Conservation (phyloP, 2,329 filamentous ascomycete genomes). For the Colletotrichum sp. region DNA sequence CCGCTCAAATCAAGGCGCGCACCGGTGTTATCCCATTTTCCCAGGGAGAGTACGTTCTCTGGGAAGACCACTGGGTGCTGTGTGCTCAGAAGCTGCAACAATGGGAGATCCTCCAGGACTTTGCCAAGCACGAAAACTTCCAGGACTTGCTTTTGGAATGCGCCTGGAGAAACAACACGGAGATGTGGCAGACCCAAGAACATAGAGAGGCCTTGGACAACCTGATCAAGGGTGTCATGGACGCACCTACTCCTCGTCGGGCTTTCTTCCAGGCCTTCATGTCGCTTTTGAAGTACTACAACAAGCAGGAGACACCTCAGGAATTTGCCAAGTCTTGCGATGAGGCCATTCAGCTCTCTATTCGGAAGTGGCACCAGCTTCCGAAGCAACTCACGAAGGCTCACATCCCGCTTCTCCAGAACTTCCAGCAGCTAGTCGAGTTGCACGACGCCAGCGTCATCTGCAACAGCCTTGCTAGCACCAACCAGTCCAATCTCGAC, state of each 20-base stretch:
- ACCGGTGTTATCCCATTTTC: slow-evolving; percentile 97
- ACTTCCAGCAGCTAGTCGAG: slow-evolving; percentile 98
- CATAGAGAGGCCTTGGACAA: slow-evolving; percentile 89
- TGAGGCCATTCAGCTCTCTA: slow-evolving; percentile 95
- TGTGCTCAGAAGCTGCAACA: slow-evolving; percentile 98
- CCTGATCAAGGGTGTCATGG: slow-evolving; percentile 96
- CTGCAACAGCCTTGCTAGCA: slow-evolving; percentile 86
- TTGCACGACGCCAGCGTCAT: slow-evolving; percentile 97
- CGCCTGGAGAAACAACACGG: slow-evolving; percentile 92
- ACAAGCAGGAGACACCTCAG: slow-evolving; percentile 77
- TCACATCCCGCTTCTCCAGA: slow-evolving; percentile 92
- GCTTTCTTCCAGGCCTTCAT: slow-evolving; percentile 99
- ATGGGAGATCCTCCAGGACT: slow-evolving; percentile 97
- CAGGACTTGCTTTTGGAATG: slow-evolving; percentile 95
- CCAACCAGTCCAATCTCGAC: slow-evolving; percentile 85
- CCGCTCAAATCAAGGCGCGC: slow-evolving; percentile 94
- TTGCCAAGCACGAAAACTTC: slow-evolving; percentile 98
- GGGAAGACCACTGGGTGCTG: slow-evolving; percentile 99
- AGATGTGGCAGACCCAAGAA: slow-evolving; percentile 89
- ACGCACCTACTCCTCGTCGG: slow-evolving; percentile 90
- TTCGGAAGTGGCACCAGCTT: slow-evolving; percentile 99
- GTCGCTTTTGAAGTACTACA: slow-evolving; percentile 91
- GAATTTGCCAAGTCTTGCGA: slow-evolving; percentile 94
- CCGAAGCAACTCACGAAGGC: slow-evolving; percentile 92
- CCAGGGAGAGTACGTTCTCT: slow-evolving; percentile 96